phyloP scores from a whole-genome alignment of 2,329 filamentous ascomycete species.

The Xylariomycetidae sp. region DNA sequence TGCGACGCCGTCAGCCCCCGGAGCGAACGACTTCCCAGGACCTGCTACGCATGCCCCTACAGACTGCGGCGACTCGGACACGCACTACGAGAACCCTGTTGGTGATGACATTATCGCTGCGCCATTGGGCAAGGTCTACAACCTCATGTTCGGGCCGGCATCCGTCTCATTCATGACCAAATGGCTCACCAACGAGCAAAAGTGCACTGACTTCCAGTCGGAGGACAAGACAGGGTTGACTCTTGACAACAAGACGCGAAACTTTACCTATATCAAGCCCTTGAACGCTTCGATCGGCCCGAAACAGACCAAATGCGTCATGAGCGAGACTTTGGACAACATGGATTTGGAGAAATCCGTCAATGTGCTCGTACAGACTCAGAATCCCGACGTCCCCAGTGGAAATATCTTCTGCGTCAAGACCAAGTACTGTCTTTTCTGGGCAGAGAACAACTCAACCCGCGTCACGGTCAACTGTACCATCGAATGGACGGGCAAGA shows the following conservation, averaged over 20 bases:
- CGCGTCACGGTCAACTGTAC: conserved; percentile 81
- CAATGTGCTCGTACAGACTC: conserved; percentile 73
- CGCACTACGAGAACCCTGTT: conserved; percentile 78
- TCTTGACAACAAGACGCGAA: conserved; percentile 67
- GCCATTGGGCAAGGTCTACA: conserved; percentile 87
- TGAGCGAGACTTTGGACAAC: conserved; percentile 74
- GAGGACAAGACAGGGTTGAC: conserved; percentile 76
- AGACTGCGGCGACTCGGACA: conserved; percentile 71
- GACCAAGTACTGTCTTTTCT: conserved; percentile 90
- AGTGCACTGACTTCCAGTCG: conserved; percentile 80
- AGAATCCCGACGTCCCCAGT: conserved; percentile 91
- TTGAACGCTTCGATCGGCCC: conserved; percentile 79
- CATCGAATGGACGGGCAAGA: conserved; percentile 96
- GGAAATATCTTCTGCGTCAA: conserved; percentile 89
- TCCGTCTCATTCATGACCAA: conserved; percentile 79
- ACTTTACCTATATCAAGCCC: conserved; percentile 87
- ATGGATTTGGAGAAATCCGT: conserved; percentile 84
- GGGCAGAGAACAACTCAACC: conserved; percentile 82
- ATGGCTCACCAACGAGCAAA: conserved; percentile 81
- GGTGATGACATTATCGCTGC: conserved; percentile 83
- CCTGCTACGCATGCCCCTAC: conserved; percentile 77
- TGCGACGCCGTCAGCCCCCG: conserved; percentile 33
- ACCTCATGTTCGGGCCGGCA: conserved; percentile 74
- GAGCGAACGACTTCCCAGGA: conserved; percentile 69
- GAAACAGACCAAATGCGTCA: conserved; percentile 90